Evolutionary conservation across 805 yeast species (phyloP).

Genomic region (Peterozyma xylosa): DNA sequence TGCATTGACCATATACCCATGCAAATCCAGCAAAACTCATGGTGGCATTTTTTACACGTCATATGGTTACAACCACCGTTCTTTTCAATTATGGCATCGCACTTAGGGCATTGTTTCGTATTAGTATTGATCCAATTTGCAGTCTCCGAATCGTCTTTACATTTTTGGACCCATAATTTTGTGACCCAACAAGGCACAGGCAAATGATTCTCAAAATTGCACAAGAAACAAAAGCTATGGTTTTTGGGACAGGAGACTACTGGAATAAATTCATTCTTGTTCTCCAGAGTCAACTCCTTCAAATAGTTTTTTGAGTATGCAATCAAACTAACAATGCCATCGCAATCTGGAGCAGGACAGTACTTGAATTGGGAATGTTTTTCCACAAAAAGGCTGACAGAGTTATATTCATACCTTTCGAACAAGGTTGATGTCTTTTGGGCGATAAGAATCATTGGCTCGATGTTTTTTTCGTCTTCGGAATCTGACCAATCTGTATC

Average conservation of each 20-base stretch:
- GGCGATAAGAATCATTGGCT: constrained; percentile 7
- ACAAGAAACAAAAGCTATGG: constrained; percentile 73
- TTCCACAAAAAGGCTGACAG: constrained; percentile 45
- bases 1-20: constrained; percentile 69
- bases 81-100: constrained; percentile 75
- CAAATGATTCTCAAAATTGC: constrained; percentile 68
- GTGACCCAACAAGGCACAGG: constrained; percentile 79
- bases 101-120: constrained; percentile 82
- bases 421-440: constrained; percentile 16
- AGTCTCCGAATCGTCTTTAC: constrained; percentile 84
- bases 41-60: constrained; percentile 71
- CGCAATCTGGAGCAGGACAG: constrained; percentile 87
- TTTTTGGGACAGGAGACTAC: constrained; percentile 59
- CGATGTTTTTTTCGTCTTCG: constrained; percentile 9
- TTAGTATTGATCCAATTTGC: constrained; percentile 79
- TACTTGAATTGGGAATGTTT: constrained; percentile 47
- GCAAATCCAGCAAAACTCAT: constrained; percentile 95
- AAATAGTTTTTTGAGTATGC: constrained; percentile 12
- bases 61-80: constrained; percentile 98
- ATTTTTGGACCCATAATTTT: constrained; percentile 66
- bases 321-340: constrained; percentile 34
- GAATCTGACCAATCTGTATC: constrained; percentile 3
- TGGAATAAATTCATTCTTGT: constrained; percentile 35
- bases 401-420: constrained; percentile 31
- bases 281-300: constrained; percentile 5